phyloP scores from a whole-genome alignment of 352 stramenopile genomes.

The Pythium sp. region DNA sequence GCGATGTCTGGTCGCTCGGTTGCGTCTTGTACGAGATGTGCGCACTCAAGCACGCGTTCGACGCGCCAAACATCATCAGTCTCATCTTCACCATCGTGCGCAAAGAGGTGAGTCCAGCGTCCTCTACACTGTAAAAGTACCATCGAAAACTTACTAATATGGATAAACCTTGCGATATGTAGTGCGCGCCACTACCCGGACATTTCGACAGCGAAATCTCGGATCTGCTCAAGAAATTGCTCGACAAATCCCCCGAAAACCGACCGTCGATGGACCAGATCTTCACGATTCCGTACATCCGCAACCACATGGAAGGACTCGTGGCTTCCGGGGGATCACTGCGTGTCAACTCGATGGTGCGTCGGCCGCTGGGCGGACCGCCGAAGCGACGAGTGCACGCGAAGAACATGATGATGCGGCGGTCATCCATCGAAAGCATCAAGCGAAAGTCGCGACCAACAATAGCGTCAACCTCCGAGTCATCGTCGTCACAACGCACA shows the following conservation, averaged over 20 bases:
- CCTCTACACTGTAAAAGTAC: neutral
- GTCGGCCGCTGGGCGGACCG: slow-evolving; percentile 29
- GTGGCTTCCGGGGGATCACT: slow-evolving; percentile 57
- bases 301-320: slow-evolving; percentile 72
- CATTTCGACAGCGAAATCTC: slow-evolving; percentile 64
- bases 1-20: slow-evolving; percentile 92
- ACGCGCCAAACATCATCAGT: slow-evolving; percentile 79
- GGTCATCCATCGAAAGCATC: slow-evolving; percentile 35
- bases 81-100: slow-evolving; percentile 85
- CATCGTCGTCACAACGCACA: slow-evolving; percentile 2
- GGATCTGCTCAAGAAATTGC: slow-evolving; percentile 44
- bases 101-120: slow-evolving; percentile 45
- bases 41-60: slow-evolving; percentile 80
- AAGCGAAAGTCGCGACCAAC: slow-evolving; percentile 15
- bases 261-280: slow-evolving; percentile 77
- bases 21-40: slow-evolving; percentile 91
- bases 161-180: neutral
- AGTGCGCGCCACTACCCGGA: slow-evolving; percentile 50
- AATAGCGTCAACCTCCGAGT: neutral
- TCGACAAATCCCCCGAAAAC: slow-evolving; percentile 62
- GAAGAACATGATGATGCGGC: slow-evolving; percentile 38
- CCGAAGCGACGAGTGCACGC: slow-evolving; percentile 40
- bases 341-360: slow-evolving; percentile 32
- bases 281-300: slow-evolving; percentile 67
- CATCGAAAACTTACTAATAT: too few species aligned